Conservation (phyloP, 176 grass and related monocot genomes). For the Pharus latifolius region DNA sequence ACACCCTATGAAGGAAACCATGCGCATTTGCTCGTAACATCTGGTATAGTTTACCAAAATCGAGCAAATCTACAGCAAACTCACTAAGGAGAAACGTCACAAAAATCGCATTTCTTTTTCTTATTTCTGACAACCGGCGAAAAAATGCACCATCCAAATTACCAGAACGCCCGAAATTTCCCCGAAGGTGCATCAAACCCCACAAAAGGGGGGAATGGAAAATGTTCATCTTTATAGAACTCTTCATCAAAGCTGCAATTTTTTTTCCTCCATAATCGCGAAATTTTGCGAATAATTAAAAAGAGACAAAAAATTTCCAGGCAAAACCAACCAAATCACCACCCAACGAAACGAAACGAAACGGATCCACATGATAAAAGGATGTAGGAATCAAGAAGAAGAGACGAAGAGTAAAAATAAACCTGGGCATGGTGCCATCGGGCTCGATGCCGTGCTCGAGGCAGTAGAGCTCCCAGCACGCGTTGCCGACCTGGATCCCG, state of each 20-base stretch:
- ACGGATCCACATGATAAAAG: background rate
- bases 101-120: background rate
- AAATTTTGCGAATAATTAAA: background rate
- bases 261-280: background rate
- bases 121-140: conserved; percentile 1
- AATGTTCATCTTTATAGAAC: too few relatives aligned
- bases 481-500: conserved; percentile 87
- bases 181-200: too few relatives aligned
- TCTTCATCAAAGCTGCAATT: background rate
- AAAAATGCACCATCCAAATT: background rate
- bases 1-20: background rate
- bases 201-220: too few relatives aligned
- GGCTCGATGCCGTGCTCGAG: conserved; percentile 81
- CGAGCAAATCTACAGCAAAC: background rate
- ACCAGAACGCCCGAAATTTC: too few relatives aligned
- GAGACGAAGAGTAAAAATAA: too few relatives aligned
- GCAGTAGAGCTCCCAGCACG: conserved; percentile 97
- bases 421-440: conserved; percentile 83
- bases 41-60: background rate
- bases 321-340: background rate
- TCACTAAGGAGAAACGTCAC: conserved; percentile 1
- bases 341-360: too few relatives aligned
- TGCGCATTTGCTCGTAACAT: background rate
- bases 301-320: too few relatives aligned
- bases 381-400: background rate